Conservation (phyloP, 805 yeast genomes). For the Lipomyces orientalis region DNA sequence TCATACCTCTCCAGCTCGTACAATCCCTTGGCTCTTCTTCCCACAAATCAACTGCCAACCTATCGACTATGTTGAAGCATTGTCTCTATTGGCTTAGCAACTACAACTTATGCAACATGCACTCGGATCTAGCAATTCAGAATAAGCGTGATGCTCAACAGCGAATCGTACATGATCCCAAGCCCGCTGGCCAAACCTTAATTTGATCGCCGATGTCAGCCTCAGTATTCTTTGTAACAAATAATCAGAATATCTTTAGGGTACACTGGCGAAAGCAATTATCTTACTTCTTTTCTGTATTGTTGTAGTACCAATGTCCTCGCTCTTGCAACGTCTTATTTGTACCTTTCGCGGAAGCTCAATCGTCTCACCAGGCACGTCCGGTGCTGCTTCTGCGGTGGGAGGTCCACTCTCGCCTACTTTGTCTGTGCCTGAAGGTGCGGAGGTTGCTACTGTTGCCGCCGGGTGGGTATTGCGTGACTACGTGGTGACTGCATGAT, state of each 20-base stretch:
- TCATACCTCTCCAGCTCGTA: too few species aligned
- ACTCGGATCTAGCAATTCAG: too few species aligned
- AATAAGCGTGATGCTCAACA: too few species aligned
- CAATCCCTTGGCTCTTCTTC: too few species aligned
- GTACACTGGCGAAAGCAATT: not conserved
- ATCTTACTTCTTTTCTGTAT: not conserved
- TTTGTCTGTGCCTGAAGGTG: slow-evolving; percentile 50
- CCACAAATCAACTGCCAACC: too few species aligned
- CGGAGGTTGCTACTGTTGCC: slow-evolving; percentile 63
- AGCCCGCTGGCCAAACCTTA: too few species aligned
- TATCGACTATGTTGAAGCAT: too few species aligned
- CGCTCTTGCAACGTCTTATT: slow-evolving; percentile 9
- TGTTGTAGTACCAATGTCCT: slow-evolving; percentile 7
- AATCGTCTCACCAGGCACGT: slow-evolving; percentile 11
- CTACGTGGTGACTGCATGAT: not conserved
- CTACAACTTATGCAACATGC: too few species aligned
- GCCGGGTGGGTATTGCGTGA: slow-evolving; percentile 41
- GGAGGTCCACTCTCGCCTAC: slow-evolving; percentile 41
- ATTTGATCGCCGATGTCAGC: too few species aligned
- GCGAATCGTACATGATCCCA: too few species aligned
- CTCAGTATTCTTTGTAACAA: not conserved
- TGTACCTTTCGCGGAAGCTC: slow-evolving; percentile 11
- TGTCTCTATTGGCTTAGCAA: too few species aligned
- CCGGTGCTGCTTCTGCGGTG: slow-evolving; percentile 15
- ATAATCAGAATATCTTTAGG: not conserved